Conservation (phyloP, 2,329 filamentous ascomycete genomes). For the Pestalotiopsis sp. region DNA sequence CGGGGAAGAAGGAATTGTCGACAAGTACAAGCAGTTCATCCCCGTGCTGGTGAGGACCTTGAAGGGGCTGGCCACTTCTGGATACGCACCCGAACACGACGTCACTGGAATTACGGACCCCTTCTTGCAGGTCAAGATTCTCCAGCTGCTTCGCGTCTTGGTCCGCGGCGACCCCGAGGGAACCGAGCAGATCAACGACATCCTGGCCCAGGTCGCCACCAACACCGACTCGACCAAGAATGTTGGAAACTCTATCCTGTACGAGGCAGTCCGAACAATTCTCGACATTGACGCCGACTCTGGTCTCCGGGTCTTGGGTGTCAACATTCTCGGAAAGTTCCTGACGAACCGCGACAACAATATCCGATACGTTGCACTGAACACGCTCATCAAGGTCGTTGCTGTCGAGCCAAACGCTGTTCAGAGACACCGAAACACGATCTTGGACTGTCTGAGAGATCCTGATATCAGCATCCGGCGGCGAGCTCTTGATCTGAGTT, state of each 20-base stretch:
- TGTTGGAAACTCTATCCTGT: constrained; percentile 96
- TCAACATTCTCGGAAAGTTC: constrained; percentile 98
- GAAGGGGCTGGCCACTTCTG: constrained; percentile 90
- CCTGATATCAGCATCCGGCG: constrained; percentile 97
- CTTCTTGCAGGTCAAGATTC: constrained; percentile 95
- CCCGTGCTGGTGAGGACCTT: constrained; percentile 84
- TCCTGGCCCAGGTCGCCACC: constrained; percentile 93
- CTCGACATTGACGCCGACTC: constrained; percentile 98
- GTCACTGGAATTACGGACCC: constrained; percentile 98
- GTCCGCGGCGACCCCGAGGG: constrained; percentile 83
- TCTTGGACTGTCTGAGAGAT: constrained; percentile 91
- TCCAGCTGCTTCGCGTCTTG: constrained; percentile 82
- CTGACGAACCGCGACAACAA: constrained; percentile 99
- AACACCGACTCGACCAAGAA: constrained; percentile 99
- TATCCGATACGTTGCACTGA: constrained; percentile 95
- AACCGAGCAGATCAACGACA: constrained; percentile 98
- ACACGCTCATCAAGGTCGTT: constrained; percentile 97
- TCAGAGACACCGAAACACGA: constrained; percentile 95
- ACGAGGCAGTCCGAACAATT: constrained; percentile 95
- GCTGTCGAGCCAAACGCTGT: constrained; percentile 98
- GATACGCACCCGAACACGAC: constrained; percentile 96
- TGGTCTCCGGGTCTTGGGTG: constrained; percentile 87
- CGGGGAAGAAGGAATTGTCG: constrained; percentile 85
- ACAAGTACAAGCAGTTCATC: constrained; percentile 88
- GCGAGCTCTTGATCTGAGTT: constrained; percentile 94